phyloP scores from a whole-genome alignment of 139 green algal species.

The Coccomyxa sp. region DNA sequence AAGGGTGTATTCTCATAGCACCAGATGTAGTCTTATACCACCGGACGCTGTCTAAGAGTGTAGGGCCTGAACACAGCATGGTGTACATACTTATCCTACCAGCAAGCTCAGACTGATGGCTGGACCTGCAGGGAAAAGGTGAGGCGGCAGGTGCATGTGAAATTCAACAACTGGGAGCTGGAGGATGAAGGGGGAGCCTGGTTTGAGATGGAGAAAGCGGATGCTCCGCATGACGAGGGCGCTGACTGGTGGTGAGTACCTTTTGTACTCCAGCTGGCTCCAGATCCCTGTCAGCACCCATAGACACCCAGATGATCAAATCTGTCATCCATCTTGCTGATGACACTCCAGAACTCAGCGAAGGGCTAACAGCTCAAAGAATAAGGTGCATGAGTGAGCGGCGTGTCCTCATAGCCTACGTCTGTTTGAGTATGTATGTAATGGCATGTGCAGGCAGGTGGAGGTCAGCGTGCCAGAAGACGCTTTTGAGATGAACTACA shows the following conservation, averaged over 20 bases:
- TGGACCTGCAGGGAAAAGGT: constrained; percentile 37
- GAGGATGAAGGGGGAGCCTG: neutral
- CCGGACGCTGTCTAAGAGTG: too few species aligned
- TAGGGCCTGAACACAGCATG: too few species aligned
- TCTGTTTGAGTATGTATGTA: neutral
- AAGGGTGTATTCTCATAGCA: neutral
- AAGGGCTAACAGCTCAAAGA: too few species aligned
- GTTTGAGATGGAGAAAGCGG: neutral
- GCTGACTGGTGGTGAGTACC: constrained; percentile 5
- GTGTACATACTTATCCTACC: too few species aligned
- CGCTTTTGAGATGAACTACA: constrained; percentile 77
- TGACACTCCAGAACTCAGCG: neutral
- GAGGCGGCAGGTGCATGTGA: constrained; percentile 44
- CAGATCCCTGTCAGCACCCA: neutral
- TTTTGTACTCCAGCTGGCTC: neutral
- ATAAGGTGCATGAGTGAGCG: neutral
- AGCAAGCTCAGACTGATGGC: too few species aligned
- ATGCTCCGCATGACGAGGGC: neutral
- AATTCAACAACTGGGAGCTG: constrained; percentile 75
- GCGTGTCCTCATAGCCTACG: neutral
- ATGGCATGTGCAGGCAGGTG: neutral
- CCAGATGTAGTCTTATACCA: too few species aligned
- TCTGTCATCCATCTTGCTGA: neutral
- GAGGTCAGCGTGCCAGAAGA: constrained; percentile 40
- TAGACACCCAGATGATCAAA: neutral